Evolutionary conservation across 495 filamentous ascomycete species (phyloP).

Genomic region (Rusavskia elegans): DNA sequence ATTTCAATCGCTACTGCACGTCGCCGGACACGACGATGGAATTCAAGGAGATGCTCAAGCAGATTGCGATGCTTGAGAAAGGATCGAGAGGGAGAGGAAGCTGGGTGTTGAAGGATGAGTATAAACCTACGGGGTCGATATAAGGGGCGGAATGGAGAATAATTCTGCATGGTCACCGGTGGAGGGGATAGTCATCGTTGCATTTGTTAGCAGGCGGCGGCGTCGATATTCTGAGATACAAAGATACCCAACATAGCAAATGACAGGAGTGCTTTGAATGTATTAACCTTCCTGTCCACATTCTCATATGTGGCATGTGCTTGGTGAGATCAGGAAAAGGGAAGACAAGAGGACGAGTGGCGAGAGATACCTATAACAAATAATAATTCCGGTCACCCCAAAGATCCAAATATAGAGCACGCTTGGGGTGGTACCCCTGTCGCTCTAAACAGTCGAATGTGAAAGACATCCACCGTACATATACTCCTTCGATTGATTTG

Average conservation of each 20-base stretch:
- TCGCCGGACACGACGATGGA: constrained; percentile 38
- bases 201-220: background rate
- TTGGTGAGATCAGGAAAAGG: too few species aligned
- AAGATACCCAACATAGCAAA: too few species aligned
- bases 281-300: too few species aligned
- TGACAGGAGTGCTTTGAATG: too few species aligned
- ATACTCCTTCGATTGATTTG: background rate
- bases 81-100: constrained; percentile 37
- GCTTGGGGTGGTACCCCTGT: background rate
- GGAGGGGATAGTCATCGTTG: background rate
- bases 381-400: background rate
- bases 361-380: too few species aligned
- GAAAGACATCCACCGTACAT: background rate
- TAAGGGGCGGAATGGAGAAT: background rate
- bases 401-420: background rate
- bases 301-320: too few species aligned
- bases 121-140: constrained; percentile 10
- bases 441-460: background rate
- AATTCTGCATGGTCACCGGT: constrained; percentile 3
- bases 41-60: constrained; percentile 46
- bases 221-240: too few species aligned
- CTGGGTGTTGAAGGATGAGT: constrained; percentile 49
- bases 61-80: constrained; percentile 39
- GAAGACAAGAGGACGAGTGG: too few species aligned
- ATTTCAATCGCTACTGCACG: constrained; percentile 52